phyloP scores from a whole-genome alignment of 345 rosid species.

The Alliaria petiolata region DNA sequence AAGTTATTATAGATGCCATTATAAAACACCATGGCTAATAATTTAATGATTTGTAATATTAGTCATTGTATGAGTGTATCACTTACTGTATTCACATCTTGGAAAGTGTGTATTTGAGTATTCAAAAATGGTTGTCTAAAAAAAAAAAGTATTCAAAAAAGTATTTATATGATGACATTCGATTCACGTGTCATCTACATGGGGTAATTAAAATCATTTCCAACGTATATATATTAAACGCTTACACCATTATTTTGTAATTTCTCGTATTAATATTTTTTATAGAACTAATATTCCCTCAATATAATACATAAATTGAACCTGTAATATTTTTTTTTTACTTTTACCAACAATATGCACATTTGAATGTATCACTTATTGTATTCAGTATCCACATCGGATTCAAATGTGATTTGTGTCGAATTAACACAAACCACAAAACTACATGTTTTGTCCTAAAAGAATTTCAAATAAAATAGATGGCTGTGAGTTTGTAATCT shows the following conservation, averaged over 20 bases:
- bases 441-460: no score
- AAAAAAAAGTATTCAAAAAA: no score
- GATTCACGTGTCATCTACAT: neutral
- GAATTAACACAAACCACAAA: no score
- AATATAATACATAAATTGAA: no score
- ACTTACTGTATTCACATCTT: neutral
- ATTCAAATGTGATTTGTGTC: no score
- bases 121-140: neutral
- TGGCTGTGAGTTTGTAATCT: no score
- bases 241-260: neutral
- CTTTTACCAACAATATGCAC: no score
- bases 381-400: no score
- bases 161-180: neutral
- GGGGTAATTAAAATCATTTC: neutral
- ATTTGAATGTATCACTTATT: neutral
- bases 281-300: no score
- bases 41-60: neutral
- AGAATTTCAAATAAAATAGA: no score
- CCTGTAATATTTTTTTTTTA: no score
- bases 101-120: neutral
- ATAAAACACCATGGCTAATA: neutral
- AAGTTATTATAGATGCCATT: neutral
- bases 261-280: no score
- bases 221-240: neutral
- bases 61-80: neutral